Evolutionary conservation across 495 filamentous ascomycete species (phyloP), one percentile per base, ranked within the genome.

Genomic region (Neurospora sp.): DNA sequence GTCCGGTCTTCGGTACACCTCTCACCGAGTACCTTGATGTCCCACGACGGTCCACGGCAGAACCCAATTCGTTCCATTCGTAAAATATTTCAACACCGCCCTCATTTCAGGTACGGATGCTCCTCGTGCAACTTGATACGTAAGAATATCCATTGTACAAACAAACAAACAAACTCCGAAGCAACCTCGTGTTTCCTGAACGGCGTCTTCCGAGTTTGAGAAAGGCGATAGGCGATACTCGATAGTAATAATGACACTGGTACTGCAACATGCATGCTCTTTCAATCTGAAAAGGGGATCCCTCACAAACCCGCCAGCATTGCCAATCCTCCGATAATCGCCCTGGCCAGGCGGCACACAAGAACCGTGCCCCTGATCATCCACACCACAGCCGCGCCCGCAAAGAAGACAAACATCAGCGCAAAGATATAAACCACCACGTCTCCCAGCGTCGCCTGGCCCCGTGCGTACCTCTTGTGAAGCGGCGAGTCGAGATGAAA

Each of bases 401-500:
- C 74, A 10, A 76, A 14, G 37, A 80, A 71, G 22, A 77, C 39
- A 70, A 79, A 77, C 61, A 78, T 35, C 18, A 69, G 27, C 1
- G 79, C 79, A 45, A 81, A 70, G 7, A 77, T 40, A 44, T 73
- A 77, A 14, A 78, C 38, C 3, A 59, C 72, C 37, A 59, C 72
- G 69, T 82, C 81, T 8, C 70, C 71, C 74, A 61, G 70, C 2
- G 76, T 79, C 37, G 77, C 70, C 71, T 70, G 70, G 22, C 72
- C 65, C 48, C 38, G 39, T 20, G 70, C 70, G 22, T 76, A 69
- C 59, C 79, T 39, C 69, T 71, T 74, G 31, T 77, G 76, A 48
- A 82, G 69, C 44, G 75, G 69, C 45, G 80, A 82, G 0, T 75
- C 39, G 16, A 48, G 72, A 44, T 78, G 75, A 68, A 82, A 78